Percentiles rank a stretch among this genome's conserved stretches.
phyloP scores from a whole-genome alignment of 768 basidiomycete genomes.

The Fistulinella prunicolor region DNA sequence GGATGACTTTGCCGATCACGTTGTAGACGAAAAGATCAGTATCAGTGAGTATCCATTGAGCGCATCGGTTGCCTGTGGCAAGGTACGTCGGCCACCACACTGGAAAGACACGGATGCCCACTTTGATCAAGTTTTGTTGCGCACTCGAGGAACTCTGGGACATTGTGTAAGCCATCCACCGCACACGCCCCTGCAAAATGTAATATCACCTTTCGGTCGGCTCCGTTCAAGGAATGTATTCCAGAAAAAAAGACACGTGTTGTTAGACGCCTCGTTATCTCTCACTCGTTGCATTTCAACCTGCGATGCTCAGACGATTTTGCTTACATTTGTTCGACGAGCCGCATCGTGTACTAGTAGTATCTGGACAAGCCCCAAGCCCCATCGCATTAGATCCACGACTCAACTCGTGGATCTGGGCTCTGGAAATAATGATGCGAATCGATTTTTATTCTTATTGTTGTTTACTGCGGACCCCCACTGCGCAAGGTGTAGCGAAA shows the following conservation, averaged over 20 bases:
- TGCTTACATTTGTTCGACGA: conserved; percentile 17
- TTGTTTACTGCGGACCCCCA: no score
- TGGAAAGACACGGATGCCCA: conserved; percentile 2
- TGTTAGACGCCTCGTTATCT: no score
- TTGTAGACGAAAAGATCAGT: conserved; percentile 94
- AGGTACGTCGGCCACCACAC: conserved; percentile 52
- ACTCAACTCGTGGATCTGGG: conserved; percentile 36
- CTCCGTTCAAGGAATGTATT: conserved; percentile 9
- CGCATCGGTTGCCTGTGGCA: conserved; percentile 94
- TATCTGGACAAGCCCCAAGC: conserved; percentile 24
- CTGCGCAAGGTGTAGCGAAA: no score
- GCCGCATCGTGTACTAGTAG: conserved; percentile 28
- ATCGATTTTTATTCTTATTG: conserved; percentile 2
- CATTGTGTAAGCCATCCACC: conserved; percentile 67
- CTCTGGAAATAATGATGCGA: conserved; percentile 35
- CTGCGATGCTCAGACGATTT: conserved; percentile 25
- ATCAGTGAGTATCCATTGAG: conserved; percentile 93
- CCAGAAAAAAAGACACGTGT: no score
- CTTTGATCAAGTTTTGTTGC: conserved; percentile 68
- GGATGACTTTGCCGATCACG: conserved; percentile 94
- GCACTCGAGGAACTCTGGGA: conserved; percentile 95
- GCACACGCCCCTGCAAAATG: no score
- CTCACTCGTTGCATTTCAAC: conserved; percentile 32
- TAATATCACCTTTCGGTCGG: conserved; percentile 9
- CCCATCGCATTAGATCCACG: conserved; percentile 33